phyloP scores from a whole-genome alignment of 2,329 filamentous ascomycete genomes.

The Ascochyta rabiei region DNA sequence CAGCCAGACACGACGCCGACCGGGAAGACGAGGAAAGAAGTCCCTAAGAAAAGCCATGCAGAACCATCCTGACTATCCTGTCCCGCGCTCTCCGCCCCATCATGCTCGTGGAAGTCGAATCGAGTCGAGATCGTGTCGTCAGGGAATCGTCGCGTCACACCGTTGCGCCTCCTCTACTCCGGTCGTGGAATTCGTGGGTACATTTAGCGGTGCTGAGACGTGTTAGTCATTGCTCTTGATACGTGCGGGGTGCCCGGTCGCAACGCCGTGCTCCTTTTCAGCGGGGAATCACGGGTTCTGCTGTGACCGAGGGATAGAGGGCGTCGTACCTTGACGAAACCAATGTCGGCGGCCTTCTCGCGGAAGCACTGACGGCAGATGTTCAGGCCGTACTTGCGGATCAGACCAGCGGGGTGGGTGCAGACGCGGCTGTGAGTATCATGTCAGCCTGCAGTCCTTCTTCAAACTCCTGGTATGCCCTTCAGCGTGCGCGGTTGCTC shows the following conservation, averaged over 20 bases:
- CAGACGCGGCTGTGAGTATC: slow-evolving; percentile 69
- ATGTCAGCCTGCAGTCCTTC: slow-evolving; percentile 35
- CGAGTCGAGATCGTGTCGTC: slow-evolving; percentile 31
- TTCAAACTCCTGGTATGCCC: slow-evolving; percentile 1
- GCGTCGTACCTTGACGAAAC: slow-evolving; percentile 67
- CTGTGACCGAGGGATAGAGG: background rate
- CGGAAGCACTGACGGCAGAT: slow-evolving; percentile 76
- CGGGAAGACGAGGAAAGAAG: slow-evolving; percentile 21
- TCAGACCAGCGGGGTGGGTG: slow-evolving; percentile 97
- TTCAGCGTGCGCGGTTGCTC: slow-evolving; percentile 9
- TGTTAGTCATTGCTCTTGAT: slow-evolving; percentile 17
- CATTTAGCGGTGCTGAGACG: slow-evolving; percentile 44
- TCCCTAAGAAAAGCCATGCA: slow-evolving; percentile 34
- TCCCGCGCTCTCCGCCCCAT: slow-evolving; percentile 21
- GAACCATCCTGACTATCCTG: slow-evolving; percentile 28
- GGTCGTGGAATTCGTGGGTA: slow-evolving; percentile 28
- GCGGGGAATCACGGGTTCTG: background rate
- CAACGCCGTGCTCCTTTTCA: background rate
- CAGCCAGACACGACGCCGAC: slow-evolving; percentile 27
- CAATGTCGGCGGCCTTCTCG: slow-evolving; percentile 71
- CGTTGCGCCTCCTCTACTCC: slow-evolving; percentile 39
- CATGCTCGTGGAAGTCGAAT: slow-evolving; percentile 23
- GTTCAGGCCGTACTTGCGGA: slow-evolving; percentile 99
- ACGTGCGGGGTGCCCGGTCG: background rate
- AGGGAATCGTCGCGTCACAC: slow-evolving; percentile 38